These are phyloP conservation scores for Trichoderma sp. DNA, from an alignment of 2,329 filamentous ascomycete genomes.

Conservation along the genomic window DNA sequence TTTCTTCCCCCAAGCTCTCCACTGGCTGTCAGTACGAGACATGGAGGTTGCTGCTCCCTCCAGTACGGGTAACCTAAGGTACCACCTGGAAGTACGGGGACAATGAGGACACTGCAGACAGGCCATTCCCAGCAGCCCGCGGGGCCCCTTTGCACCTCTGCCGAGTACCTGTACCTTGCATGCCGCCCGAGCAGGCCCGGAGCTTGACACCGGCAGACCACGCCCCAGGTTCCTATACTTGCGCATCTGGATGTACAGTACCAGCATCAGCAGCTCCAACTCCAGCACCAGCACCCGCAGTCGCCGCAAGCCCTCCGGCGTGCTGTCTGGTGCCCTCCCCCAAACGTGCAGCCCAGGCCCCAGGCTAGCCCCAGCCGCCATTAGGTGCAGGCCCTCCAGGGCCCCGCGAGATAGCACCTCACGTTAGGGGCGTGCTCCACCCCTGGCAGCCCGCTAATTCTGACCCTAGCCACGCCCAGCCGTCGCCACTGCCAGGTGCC, in stretches of 20 bases:
- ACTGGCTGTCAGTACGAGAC: slow-evolving; percentile 11
- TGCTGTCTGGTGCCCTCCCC: not conserved
- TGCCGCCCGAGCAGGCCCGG: not conserved
- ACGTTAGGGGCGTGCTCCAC: slow-evolving; percentile 29
- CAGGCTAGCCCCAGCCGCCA: not conserved
- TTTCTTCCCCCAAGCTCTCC: not conserved
- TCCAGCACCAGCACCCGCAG: not conserved
- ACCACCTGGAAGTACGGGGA: not conserved
- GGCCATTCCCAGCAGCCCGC: not conserved
- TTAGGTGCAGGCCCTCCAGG: not conserved
- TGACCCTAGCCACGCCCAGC: slow-evolving; percentile 29
- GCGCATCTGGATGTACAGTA: not conserved
- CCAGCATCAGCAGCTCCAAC: not conserved
- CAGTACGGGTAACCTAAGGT: not conserved
- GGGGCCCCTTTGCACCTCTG: not conserved
- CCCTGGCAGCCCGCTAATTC: slow-evolving; percentile 25
- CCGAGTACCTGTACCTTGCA: not conserved
- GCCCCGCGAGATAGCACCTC: slow-evolving; percentile 27
- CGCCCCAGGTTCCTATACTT: not conserved
- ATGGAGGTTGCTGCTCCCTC: too few relatives aligned
- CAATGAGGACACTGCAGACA: not conserved
- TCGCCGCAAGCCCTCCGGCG: too few relatives aligned
- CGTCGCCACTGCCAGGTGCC: slow-evolving; percentile 29
- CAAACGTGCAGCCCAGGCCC: not conserved
- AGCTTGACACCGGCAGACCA: too few relatives aligned